Conservation (phyloP, 1,284 basidiomycete genomes). For the Cystobasidium slooffiae region DNA sequence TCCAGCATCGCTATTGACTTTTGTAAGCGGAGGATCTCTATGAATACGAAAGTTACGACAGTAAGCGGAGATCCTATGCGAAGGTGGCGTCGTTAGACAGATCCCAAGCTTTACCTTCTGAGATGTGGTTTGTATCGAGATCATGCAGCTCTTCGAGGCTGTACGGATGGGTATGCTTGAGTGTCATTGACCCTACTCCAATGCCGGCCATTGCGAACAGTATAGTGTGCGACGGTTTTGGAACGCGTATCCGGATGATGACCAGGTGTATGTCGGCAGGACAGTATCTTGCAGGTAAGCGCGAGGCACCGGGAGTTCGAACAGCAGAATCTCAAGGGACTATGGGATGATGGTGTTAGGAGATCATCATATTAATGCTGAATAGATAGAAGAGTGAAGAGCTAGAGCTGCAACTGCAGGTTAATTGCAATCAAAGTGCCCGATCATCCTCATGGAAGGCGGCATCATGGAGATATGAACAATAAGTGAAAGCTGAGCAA, state of each 20-base stretch:
- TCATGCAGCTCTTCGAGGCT: constrained; percentile 30
- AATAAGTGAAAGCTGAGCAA: too few relatives aligned
- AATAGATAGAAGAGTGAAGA: too few relatives aligned
- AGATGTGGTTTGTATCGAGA: constrained; percentile 25
- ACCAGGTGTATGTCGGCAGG: too few relatives aligned
- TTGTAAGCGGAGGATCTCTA: constrained; percentile 38
- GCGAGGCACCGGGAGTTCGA: too few relatives aligned
- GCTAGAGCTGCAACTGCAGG: too few relatives aligned
- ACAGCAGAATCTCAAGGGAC: too few relatives aligned
- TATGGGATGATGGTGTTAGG: too few relatives aligned
- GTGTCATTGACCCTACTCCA: not conserved
- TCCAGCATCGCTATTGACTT: constrained; percentile 31
- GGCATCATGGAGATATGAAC: too few relatives aligned
- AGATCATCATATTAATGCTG: too few relatives aligned
- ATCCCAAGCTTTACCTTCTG: constrained; percentile 16
- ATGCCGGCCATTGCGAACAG: not conserved
- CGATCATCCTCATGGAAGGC: too few relatives aligned
- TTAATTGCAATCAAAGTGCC: too few relatives aligned
- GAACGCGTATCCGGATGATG: not conserved
- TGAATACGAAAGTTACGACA: not conserved
- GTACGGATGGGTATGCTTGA: constrained; percentile 33
- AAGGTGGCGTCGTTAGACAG: not conserved
- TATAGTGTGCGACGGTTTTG: not conserved
- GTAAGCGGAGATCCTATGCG: not conserved
- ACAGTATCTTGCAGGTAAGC: too few relatives aligned